Conservation (phyloP, 345 rosid species). For the Streptanthus diversifolius region DNA sequence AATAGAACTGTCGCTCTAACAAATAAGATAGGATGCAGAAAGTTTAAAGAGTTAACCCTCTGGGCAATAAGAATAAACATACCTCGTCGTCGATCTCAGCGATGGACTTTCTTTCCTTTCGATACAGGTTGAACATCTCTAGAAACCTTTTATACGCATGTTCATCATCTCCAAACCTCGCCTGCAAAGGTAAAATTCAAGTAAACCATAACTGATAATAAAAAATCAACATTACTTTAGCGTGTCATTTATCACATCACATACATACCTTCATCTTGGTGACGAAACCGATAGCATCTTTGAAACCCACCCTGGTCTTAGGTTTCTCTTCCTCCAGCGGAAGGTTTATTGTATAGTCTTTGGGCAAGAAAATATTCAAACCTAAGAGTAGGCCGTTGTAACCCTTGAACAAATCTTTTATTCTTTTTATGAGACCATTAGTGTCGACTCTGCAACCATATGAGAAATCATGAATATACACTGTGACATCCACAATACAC, state of each 20-base stretch:
- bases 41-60: constrained; percentile 3
- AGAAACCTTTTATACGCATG: constrained; percentile 82
- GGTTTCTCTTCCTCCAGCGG: constrained; percentile 59
- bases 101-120: constrained; percentile 81
- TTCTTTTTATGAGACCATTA: constrained; percentile 76
- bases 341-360: constrained; percentile 75
- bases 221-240: constrained; percentile 4
- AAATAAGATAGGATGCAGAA: constrained; percentile 8
- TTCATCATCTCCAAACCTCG: constrained; percentile 81
- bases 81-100: constrained; percentile 86
- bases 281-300: constrained; percentile 83
- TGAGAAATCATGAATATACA: constrained; percentile 17
- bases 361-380: constrained; percentile 91
- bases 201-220: constrained; percentile 6
- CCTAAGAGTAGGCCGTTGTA: constrained; percentile 78
- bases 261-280: constrained; percentile 75
- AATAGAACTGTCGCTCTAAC: not conserved
- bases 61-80: constrained; percentile 15
- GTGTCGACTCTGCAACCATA: constrained; percentile 65
- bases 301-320: constrained; percentile 74
- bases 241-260: constrained; percentile 1
- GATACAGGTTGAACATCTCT: constrained; percentile 83
- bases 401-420: constrained; percentile 87
- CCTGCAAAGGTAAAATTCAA: constrained; percentile 43
- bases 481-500: not conserved